Conservation (phyloP, 1,139 yeast genomes). For the Chernovozyma aurita region DNA sequence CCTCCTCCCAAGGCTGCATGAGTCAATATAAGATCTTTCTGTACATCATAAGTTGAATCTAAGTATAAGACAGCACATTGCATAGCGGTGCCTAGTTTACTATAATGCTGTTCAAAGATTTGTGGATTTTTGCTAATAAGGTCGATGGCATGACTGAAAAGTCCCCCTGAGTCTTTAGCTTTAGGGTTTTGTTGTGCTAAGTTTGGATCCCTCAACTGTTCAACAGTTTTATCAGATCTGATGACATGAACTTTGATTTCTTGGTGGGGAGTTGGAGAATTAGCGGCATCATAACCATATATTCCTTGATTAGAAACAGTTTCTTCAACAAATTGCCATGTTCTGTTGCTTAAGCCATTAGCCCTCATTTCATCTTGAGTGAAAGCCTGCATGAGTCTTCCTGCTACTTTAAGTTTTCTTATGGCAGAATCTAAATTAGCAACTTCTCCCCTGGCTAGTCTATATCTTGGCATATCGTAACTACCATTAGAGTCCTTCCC, state of each 20-base stretch:
- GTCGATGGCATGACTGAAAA: conserved; percentile 76
- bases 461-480: conserved; percentile 70
- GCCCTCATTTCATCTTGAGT: conserved; percentile 88
- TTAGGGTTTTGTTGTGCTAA: conserved; percentile 80
- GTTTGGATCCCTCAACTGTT: conserved; percentile 72
- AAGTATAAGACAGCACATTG: conserved; percentile 83
- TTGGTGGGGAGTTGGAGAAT: conserved; percentile 41
- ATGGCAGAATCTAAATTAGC: conserved; percentile 75
- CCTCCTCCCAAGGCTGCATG: conserved; percentile 98
- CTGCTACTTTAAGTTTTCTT: conserved; percentile 75
- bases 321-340: conserved; percentile 78
- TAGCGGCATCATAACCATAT: conserved; percentile 30
- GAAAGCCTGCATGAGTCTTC: conserved; percentile 87
- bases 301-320: conserved; percentile 23
- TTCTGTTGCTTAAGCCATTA: conserved; percentile 74
- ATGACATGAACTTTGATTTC: conserved; percentile 78
- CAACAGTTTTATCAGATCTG: conserved; percentile 59
- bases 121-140: conserved; percentile 46
- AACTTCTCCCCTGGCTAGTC: conserved; percentile 51
- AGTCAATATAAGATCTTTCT: conserved; percentile 57
- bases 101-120: conserved; percentile 14
- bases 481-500: conserved; percentile 72
- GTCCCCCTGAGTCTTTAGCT: conserved; percentile 70
- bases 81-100: conserved; percentile 36
- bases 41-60: conserved; percentile 80